These are phyloP conservation scores for Mallotus nudiflorus DNA, from an alignment of 345 rosid species.

Conservation along the genomic window DNA sequence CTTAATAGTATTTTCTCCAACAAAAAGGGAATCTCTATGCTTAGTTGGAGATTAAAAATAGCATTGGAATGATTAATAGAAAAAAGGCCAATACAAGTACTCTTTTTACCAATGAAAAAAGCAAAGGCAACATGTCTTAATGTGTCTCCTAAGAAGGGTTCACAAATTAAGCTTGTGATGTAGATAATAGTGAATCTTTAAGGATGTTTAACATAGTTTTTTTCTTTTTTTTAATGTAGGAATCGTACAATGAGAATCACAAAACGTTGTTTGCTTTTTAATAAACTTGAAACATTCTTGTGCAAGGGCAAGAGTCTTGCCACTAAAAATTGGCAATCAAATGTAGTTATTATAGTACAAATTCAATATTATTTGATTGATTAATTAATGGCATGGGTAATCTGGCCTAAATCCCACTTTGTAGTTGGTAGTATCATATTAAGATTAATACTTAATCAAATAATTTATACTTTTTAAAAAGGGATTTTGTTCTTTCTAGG, in stretches of 20 bases:
- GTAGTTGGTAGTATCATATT: constrained; percentile 18
- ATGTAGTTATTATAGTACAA: too few species aligned
- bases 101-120: constrained; percentile 21
- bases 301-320: not conserved
- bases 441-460: constrained; percentile 15
- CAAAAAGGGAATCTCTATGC: constrained; percentile 20
- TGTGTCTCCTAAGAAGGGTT: constrained; percentile 34
- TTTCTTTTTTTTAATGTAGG: too few species aligned
- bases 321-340: not conserved
- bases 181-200: constrained; percentile 15
- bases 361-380: too few species aligned
- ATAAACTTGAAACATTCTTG: constrained; percentile 3
- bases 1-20: constrained; percentile 24
- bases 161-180: constrained; percentile 21
- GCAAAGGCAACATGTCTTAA: too few species aligned
- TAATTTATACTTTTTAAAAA: not conserved
- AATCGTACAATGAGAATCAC: constrained; percentile 29
- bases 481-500: constrained; percentile 27
- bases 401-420: constrained; percentile 26
- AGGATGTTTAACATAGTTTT: not conserved
- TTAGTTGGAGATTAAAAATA: constrained; percentile 1
- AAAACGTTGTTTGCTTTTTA: not conserved
- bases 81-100: constrained; percentile 7
- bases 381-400: constrained; percentile 15
- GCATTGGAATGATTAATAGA: not conserved